Evolutionary conservation across 768 basidiomycete genomes (phyloP), one percentile per base, ranked within the genome.

Genomic region (Punctularia strigosozonata): DNA sequence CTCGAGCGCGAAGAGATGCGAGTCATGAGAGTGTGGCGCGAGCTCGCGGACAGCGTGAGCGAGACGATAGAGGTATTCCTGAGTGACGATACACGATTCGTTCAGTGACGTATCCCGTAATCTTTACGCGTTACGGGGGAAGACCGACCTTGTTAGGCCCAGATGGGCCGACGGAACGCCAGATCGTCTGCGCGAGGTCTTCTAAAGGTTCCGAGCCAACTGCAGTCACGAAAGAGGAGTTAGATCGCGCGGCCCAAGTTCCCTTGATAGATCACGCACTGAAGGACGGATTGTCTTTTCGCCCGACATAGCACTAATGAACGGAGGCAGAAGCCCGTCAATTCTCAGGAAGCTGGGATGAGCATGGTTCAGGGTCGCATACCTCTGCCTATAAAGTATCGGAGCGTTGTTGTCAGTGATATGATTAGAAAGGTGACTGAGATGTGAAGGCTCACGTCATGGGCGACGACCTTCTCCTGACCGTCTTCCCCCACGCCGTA

Each of bases 31-130:
- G 23, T 74, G 65, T 0, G 83, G 81, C 0, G 81, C 78, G 2
- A 97, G 72, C 10, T 71, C 57, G n/a, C 77, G 68, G 0, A 97
- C 72, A 0, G 85, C 73, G 14, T 73, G 66, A 0, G 77, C 79
- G 1, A 97, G 75, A 8, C 73, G 65, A 52, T 80, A 94, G 2
- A 95, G 63, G 51, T 97, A 97, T 25, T 95, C 90, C 88, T 92
- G 44, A 19, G 2, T 2, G 19, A 45, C 17, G 10, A 18, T 10
- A 26, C 35, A 22, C 12, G 13, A 23, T 17, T 4, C n/a, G 39
- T 18, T 30, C n/a, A 12, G 18, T 23, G 26, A 5, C 21, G 14
- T n/a, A 19, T 25, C 7, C 18, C 17, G 10, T 14, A 40, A 34
- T 18, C 22, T 7, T 12, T 17, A 5, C 19, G 19, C 12, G 25